Conservation (phyloP, 2,329 filamentous ascomycete species). For the Elsinoe australis region DNA sequence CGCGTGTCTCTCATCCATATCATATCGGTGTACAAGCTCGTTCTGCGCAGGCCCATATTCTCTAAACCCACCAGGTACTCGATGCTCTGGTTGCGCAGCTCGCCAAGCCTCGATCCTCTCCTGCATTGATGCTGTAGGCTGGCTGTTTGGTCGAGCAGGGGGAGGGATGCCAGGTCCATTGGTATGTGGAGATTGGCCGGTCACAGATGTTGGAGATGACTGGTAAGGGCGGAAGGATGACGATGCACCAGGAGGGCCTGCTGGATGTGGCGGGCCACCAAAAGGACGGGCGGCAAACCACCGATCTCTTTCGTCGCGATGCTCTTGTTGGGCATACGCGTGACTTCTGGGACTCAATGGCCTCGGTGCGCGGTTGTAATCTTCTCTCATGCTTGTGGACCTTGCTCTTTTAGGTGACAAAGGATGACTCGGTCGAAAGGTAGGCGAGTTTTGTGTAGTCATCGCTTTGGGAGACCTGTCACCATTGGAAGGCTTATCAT, state of each 20-base stretch:
- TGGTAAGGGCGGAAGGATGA: constrained; percentile 28
- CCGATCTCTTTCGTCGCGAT: constrained; percentile 13
- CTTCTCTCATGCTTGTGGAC: constrained; percentile 32
- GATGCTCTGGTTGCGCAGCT: constrained; percentile 18
- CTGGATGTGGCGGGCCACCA: constrained; percentile 11
- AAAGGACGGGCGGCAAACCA: constrained; percentile 6
- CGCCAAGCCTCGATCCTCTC: constrained; percentile 12
- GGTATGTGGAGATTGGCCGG: constrained; percentile 16
- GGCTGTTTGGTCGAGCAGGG: constrained; percentile 31
- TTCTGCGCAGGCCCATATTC: constrained; percentile 3
- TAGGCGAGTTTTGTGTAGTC: constrained; percentile 26
- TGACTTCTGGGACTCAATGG: constrained; percentile 23
- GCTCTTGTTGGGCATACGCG: constrained; percentile 1
- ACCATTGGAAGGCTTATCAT: constrained; percentile 24
- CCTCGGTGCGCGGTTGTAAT: constrained; percentile 23
- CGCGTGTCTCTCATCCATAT: constrained; percentile 8
- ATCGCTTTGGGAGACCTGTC: constrained; percentile 30
- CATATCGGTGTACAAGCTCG: constrained; percentile 8
- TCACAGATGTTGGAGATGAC: constrained; percentile 27
- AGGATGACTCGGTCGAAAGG: constrained; percentile 39
- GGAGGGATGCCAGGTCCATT: constrained; percentile 16
- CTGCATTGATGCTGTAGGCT: constrained; percentile 23
- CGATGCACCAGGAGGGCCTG: constrained; percentile 21
- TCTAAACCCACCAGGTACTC: constrained; percentile 20
- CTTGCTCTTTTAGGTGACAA: constrained; percentile 38